Base-by-base conservation (phyloP, 169 alveolate species). In the Plasmodium billcollinsi region DNA sequence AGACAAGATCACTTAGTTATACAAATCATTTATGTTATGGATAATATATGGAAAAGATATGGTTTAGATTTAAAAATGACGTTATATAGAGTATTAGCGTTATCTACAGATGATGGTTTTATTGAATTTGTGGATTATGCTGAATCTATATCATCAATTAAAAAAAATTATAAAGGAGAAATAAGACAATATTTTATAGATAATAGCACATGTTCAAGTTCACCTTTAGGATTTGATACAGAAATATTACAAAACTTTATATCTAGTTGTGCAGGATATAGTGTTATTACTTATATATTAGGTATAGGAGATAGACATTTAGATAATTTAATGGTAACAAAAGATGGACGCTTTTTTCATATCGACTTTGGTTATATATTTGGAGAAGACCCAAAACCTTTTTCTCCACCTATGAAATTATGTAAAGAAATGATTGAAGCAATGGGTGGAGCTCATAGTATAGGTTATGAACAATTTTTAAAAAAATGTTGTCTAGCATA, bases 261-360 rank as follows among this genome's bases (percentile, higher is more conserved):
- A 21, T 93, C 97, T 49, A 97, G 99, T 62, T 97, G 99, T 80
- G 99, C 99, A 1, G 99, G 99, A 12, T 98, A 98, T 94, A 96
- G 99, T 92, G 99, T 98, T 12, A 96, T 98, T 26, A 98, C 99
- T 1, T 98, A 98, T 92, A 92, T 99, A 24, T 94, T 99, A 83
- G 99, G 99, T 21, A 97, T 99, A 2, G 99, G 99, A 8, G 99
- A 99, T 93, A 94, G 99, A 21, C 99, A 99, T 94, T 93, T 98
- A 70, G 99, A 99, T 93, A 99, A 99, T 90, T 75, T 99, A 72
- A 95, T 99, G 95, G 95, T 98, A 18, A 95, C 97, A 73, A 95
- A 94, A 69, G 94, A 94, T 88, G 99, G 99, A 2, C 96, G 97
- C 52, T 93, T 99, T 91, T 97, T 98, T 89, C 99, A 99, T 92